Evolutionary conservation across 164 flowering plant species (phyloP).

Genomic region (Aristolochia contorta): DNA sequence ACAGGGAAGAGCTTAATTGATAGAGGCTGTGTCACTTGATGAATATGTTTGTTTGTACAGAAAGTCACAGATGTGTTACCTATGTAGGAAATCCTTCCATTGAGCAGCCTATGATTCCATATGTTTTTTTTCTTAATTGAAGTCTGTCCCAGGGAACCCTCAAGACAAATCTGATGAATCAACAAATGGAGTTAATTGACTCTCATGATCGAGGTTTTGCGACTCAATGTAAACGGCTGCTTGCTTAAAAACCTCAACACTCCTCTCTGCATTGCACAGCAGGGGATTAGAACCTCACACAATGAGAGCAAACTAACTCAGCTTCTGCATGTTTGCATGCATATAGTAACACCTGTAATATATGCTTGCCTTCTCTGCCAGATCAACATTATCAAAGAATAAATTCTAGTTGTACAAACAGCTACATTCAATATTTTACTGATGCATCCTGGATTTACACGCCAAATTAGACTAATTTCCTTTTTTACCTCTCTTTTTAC

Average conservation of each 20-base stretch:
- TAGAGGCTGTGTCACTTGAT: background rate
- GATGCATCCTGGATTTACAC: too few relatives aligned
- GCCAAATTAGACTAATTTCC: too few relatives aligned
- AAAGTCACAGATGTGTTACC: too few relatives aligned
- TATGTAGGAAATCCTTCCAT: too few relatives aligned
- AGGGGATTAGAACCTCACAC: conserved; percentile 97
- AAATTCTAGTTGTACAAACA: too few relatives aligned
- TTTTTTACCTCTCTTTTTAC: too few relatives aligned
- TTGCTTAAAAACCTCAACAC: conserved; percentile 84
- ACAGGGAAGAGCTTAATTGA: conserved; percentile 16
- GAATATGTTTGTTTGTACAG: background rate
- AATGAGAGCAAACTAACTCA: conserved; percentile 98
- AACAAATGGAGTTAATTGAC: conserved; percentile 81
- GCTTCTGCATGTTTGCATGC: conserved; percentile 75
- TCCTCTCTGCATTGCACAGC: conserved; percentile 92
- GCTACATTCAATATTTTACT: too few relatives aligned
- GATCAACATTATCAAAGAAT: too few relatives aligned
- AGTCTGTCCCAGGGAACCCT: conserved; percentile 63
- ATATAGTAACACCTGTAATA: too few relatives aligned
- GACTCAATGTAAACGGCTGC: conserved; percentile 90
- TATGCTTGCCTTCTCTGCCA: too few relatives aligned
- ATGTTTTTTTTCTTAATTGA: too few relatives aligned
- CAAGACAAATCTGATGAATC: conserved; percentile 89
- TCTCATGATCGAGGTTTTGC: conserved; percentile 88
- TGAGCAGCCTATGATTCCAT: too few relatives aligned